Base-by-base conservation (phyloP, 129 eudicot species). In the Erigeron canadensis region DNA sequence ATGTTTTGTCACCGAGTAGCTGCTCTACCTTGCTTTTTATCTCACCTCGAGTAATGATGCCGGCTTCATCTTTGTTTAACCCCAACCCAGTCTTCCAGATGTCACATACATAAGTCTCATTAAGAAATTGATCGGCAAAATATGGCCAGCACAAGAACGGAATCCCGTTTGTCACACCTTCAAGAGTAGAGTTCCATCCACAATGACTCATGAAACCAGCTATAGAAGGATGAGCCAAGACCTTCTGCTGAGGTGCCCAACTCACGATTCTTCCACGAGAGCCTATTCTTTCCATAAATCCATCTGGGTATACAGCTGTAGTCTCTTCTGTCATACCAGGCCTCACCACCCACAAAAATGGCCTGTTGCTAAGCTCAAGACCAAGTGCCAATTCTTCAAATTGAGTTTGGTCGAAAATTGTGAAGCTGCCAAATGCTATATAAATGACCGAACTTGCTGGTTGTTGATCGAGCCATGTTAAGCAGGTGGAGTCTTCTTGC, bases 111-210 rank as follows among this genome's bases (percentile, higher is more conserved):
- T 82, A 82, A 39, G 64, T 84, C 78, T 67, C 77, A 59, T 86
- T 86, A 21, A 65, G 34, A 63, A 71, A 70, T 50, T 89, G 96
- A 75, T 89, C 89, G 1, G 78, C 84, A 63, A 84, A 86, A 72
- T 86, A 89, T 12, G 91, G 96, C 89, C 89, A 86, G 47, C 96
- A 86, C 48, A 89, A 47, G 42, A 86, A 82, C 17, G 93, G 93
- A 0, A 84, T 55, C 8, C 93, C 96, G 34, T 79, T 82, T 67
- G 85, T 75, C 23, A 84, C 60, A 41, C 86, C 85, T 69, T 86
- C 93, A 18, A 80, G 15, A 17, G 82, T 84, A 7, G 96, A 89
- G 63, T 89, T 86, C 89, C 96, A 86, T 16, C 96, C 91, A 55
- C 87, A 86, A 41, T 89, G 91, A 59, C 80, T 86, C 51, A 84